phyloP scores from a whole-genome alignment of 306 rosid species.

The Vicia villosa region DNA sequence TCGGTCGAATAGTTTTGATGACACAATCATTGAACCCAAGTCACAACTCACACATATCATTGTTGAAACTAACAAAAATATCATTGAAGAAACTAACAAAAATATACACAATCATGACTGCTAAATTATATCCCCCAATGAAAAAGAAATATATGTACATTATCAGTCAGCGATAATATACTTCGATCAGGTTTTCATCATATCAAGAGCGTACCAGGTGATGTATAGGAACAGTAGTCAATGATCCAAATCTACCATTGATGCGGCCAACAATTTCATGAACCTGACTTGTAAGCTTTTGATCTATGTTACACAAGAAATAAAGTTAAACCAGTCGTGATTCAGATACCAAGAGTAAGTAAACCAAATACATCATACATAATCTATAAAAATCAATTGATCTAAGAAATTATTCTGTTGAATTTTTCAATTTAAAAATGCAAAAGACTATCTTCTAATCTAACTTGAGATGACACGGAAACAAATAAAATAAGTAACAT shows the following conservation, averaged over 20 bases:
- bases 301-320: constrained; percentile 61
- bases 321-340: constrained; percentile 27
- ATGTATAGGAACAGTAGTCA: constrained; percentile 89
- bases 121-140: no score
- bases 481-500: constrained; percentile 40
- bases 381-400: no score
- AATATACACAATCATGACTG: no score
- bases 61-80: no score
- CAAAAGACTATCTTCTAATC: neutral
- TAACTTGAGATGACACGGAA: neutral
- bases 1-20: no score
- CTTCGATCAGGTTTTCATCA: constrained; percentile 10
- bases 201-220: constrained; percentile 71
- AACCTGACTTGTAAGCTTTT: constrained; percentile 96
- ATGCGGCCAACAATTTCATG: constrained; percentile 99
- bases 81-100: no score
- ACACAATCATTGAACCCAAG: no score
- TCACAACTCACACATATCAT: no score
- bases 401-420: no score
- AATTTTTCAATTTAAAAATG: neutral
- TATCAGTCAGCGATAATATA: neutral
- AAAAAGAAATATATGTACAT: constrained; percentile 10
- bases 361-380: no score
- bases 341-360: neutral
- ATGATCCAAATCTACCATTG: constrained; percentile 96